Percentiles rank a stretch among this genome's conserved stretches.
Evolutionary conservation across 106 monocot genomes (phyloP).

Genomic region (Platanthera guangdongensis): DNA sequence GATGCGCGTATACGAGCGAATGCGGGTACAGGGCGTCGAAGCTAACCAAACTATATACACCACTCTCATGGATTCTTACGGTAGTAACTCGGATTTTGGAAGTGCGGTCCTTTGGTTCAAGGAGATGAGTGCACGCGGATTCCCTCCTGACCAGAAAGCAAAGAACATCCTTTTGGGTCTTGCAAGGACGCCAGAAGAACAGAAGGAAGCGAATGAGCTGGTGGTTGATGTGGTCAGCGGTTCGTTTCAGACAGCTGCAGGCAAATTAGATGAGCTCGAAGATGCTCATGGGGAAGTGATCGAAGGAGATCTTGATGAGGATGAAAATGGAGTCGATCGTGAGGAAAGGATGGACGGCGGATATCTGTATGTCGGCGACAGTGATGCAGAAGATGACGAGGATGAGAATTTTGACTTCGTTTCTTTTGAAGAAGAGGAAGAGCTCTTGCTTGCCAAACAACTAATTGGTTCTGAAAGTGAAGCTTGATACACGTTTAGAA

Average conservation of each 20-base stretch:
- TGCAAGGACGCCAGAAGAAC: constrained; percentile 63
- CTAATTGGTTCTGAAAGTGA: constrained; percentile 6
- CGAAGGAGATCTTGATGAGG: background rate
- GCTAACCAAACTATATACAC: constrained; percentile 88
- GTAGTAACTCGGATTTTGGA: constrained; percentile 79
- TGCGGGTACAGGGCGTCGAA: constrained; percentile 65
- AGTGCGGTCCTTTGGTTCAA: constrained; percentile 81
- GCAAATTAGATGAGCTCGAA: constrained; percentile 1
- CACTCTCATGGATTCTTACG: constrained; percentile 88
- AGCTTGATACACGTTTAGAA: background rate
- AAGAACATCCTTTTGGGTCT: constrained; percentile 81
- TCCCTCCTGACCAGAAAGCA: constrained; percentile 81
- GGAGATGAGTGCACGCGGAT: constrained; percentile 65
- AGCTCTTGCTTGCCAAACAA: constrained; percentile 18
- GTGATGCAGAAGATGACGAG: constrained; percentile 25
- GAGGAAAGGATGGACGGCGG: background rate
- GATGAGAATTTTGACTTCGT: constrained; percentile 27
- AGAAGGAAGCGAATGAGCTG: constrained; percentile 58
- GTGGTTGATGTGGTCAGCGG: constrained; percentile 28
- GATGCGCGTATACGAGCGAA: constrained; percentile 75
- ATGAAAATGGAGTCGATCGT: background rate
- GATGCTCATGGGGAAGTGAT: background rate
- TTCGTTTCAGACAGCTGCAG: background rate
- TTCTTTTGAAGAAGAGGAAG: constrained; percentile 27
- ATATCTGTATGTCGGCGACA: constrained; percentile 11